Conservation (phyloP, 495 filamentous ascomycete genomes). For the Penicillium pancosmium region DNA sequence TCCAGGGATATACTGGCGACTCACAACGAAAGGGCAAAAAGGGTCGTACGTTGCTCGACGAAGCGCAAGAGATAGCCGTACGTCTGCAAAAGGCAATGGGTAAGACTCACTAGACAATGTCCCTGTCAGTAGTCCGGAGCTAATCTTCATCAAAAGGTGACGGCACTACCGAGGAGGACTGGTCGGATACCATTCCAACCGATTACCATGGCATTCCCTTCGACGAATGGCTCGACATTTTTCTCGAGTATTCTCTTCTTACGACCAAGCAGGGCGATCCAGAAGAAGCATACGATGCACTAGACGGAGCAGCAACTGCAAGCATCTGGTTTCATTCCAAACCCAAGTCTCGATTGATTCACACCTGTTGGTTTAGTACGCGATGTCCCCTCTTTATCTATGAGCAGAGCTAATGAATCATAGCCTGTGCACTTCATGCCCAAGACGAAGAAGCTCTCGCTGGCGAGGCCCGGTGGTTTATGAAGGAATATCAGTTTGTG, state of each 20-base stretch:
- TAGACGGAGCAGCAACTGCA: constrained; percentile 71
- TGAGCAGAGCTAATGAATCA: neutral
- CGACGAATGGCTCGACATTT: constrained; percentile 84
- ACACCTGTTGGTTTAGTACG: constrained; percentile 79
- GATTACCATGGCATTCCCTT: constrained; percentile 81
- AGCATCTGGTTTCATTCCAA: constrained; percentile 76
- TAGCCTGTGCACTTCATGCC: constrained; percentile 77
- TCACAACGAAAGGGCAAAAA: constrained; percentile 46
- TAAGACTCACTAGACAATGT: constrained; percentile 35
- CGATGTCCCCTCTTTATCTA: constrained; percentile 6
- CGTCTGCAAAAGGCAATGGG: constrained; percentile 59
- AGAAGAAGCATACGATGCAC: constrained; percentile 73
- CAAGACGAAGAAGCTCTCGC: constrained; percentile 77
- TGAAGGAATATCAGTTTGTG: constrained; percentile 80
- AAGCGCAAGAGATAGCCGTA: constrained; percentile 68
- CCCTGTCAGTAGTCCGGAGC: neutral
- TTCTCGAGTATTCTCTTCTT: constrained; percentile 79
- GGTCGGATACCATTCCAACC: constrained; percentile 49
- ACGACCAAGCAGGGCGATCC: constrained; percentile 61
- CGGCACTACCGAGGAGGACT: constrained; percentile 28
- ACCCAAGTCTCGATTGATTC: constrained; percentile 68
- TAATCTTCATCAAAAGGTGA: constrained; percentile 24
- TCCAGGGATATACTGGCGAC: constrained; percentile 63
- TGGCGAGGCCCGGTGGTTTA: constrained; percentile 74
- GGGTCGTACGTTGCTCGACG: constrained; percentile 46